Evolutionary conservation across 2,329 filamentous ascomycete species (phyloP), one percentile per base, ranked within the genome.

Genomic region (Fusarium oligoseptatum): DNA sequence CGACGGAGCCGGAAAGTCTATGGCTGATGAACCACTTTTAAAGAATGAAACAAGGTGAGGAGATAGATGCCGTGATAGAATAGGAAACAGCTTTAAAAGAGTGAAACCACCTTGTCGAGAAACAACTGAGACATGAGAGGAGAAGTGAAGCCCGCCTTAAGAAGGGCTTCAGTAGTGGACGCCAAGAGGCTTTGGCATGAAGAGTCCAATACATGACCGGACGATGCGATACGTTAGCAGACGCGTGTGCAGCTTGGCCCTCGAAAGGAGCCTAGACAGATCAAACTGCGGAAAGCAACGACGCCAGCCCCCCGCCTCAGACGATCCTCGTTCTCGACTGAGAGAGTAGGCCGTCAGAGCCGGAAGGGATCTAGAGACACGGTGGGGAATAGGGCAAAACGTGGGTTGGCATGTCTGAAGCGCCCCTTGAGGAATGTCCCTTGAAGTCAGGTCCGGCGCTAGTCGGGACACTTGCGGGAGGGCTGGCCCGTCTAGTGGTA

Each of bases 381-480:
- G 45, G n/a, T 9, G 66, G 41, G 69, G 32, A 45, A 62, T 60
- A 50, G 39, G 66, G 37, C n/a, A 73, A 61, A 75, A 73, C 72
- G 73, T 75, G 70, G 72, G n/a, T 60, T 75, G 72, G 52, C 56
- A 66, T 75, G 73, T 71, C 73, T 73, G 66, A 64, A 63, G 60
- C 55, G 32, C 52, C 39, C 39, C 29, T 36, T 43, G 6, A 75
- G 73, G 73, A 75, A 75, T 75, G 73, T 55, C 58, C 66, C 57
- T 65, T 75, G 50, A 61, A 55, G 48, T 32, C 48, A 55, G 24
- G 48, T 32, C 27, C 60, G 34, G 66, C 57, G 36, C 17, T 66
- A 56, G 58, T 20, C 29, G 62, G 60, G 72, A 37, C 57, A 70
- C 5, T 43, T n/a, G 45, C 22, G 41, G 36, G 60, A 68, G 34